Base-by-base conservation (phyloP, 352 stramenopile species). In the Pythium guiyangense region DNA sequence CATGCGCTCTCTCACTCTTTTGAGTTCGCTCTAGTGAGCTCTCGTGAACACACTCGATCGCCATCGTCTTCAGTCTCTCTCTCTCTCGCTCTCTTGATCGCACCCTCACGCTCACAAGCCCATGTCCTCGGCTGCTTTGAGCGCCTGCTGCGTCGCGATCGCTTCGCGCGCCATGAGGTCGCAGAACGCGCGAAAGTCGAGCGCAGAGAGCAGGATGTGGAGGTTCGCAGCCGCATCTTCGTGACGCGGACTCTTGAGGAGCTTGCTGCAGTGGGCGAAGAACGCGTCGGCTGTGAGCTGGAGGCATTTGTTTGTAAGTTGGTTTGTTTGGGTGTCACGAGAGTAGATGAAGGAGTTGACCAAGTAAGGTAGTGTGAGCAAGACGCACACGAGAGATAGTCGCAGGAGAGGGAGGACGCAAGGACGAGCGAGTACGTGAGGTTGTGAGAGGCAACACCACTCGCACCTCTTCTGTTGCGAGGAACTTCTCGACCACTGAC, bases 121-220 rank as follows among this genome's bases (percentile, higher is more conserved):
- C 77, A 85, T 88, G 29, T 85, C 74, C 37, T 79, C 67, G 2
- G 77, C 79, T 26, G 64, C 72, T 57, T 83, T 74, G 14, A 78
- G 53, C 17, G 74, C 76, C 2, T 60, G 54, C n/a, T 84, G 74
- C 17, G 70, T 81, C 45, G 79, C 54, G 34, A 73, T 66, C 10
- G 73, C 74, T 31, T 87, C 72, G 1, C 60, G 51, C 18, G 60
- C 63, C 76, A 89, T 86, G 49, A 84, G 66, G 18, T 67, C 44
- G 35, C 76, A 86, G 48, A 89, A 89, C 3, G 51, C 54, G 22
- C 72, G 59, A 22, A 87, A 84, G 53, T 88, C 78, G 20, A 88
- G 59, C 2, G 76, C 73, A 2, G 71, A 74, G 14, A 89, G 64
- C 27, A 87, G 29, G 47, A 85, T 59, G 22, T 67, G 56, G 12